phyloP scores from a whole-genome alignment of 2,329 filamentous ascomycete species.

The Arthrobotrys megalospora region DNA sequence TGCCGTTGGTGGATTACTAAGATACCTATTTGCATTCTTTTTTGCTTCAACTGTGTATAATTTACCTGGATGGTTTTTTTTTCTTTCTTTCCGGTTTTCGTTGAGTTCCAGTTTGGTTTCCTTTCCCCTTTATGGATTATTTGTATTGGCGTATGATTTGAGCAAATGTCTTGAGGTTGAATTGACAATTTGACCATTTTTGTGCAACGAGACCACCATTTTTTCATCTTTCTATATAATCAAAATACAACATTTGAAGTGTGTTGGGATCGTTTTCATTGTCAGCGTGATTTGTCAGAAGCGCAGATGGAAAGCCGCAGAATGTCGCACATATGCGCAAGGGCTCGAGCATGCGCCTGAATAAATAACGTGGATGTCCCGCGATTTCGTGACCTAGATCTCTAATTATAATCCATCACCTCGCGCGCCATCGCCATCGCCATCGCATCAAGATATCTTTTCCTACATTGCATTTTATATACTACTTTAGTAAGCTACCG shows the following conservation, averaged over 20 bases:
- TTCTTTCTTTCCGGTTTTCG: constrained; percentile 3
- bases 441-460: too few relatives aligned
- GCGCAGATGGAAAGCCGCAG: constrained; percentile 50
- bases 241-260: constrained; percentile 14
- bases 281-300: constrained; percentile 48
- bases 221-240: too few relatives aligned
- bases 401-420: background rate
- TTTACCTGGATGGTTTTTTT: background rate
- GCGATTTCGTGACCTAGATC: too few relatives aligned
- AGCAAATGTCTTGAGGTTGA: background rate
- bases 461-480: background rate
- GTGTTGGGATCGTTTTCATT: constrained; percentile 22
- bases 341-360: too few relatives aligned
- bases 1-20: constrained; percentile 64
- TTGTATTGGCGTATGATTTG: constrained; percentile 4
- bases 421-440: background rate
- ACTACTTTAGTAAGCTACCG: too few relatives aligned
- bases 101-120: constrained; percentile 1
- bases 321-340: constrained; percentile 30
- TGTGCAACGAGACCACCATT: too few relatives aligned
- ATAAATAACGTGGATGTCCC: background rate
- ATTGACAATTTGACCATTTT: background rate
- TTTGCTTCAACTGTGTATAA: constrained; percentile 11
- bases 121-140: background rate
- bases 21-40: constrained; percentile 20